Evolutionary conservation across 768 basidiomycete species (phyloP).

Genomic region (Pulveroboletus sp.): DNA sequence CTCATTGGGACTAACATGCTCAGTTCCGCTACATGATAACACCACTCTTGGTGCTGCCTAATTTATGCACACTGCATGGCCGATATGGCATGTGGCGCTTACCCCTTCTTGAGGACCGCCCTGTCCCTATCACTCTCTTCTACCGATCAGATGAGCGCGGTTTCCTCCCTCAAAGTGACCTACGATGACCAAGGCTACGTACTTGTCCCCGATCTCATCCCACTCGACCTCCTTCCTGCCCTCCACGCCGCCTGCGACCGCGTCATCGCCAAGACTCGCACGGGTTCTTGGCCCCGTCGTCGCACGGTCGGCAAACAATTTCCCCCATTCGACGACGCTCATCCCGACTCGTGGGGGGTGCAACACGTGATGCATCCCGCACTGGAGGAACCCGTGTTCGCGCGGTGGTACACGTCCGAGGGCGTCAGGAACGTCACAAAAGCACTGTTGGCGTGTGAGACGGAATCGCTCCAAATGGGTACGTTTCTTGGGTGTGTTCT

Average conservation of each 20-base stretch:
- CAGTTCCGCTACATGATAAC: too few relatives aligned
- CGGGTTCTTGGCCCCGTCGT: conserved; percentile 58
- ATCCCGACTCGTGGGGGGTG: conserved; percentile 74
- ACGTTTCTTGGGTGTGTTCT: background rate
- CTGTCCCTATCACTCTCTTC: background rate
- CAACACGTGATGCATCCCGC: conserved; percentile 81
- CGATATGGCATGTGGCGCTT: too few relatives aligned
- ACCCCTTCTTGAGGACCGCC: too few relatives aligned
- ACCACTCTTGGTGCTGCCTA: too few relatives aligned
- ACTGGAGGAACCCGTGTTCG: conserved; percentile 54
- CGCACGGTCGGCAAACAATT: conserved; percentile 77
- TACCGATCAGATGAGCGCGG: background rate
- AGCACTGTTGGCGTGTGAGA: conserved; percentile 51
- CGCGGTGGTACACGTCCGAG: conserved; percentile 62
- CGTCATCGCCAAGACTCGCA: conserved; percentile 48
- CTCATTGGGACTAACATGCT: too few relatives aligned
- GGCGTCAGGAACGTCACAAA: conserved; percentile 40
- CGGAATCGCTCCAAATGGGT: conserved; percentile 70
- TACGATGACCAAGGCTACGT: conserved; percentile 68
- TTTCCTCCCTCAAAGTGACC: conserved; percentile 34
- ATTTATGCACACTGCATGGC: too few relatives aligned
- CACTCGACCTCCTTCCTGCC: conserved; percentile 31
- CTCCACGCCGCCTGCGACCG: conserved; percentile 50
- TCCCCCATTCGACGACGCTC: conserved; percentile 56
- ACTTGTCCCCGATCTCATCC: conserved; percentile 52